Evolutionary conservation across 2,329 filamentous ascomycete species (phyloP).

Genomic region (Pseudogymnoascus sp.): DNA sequence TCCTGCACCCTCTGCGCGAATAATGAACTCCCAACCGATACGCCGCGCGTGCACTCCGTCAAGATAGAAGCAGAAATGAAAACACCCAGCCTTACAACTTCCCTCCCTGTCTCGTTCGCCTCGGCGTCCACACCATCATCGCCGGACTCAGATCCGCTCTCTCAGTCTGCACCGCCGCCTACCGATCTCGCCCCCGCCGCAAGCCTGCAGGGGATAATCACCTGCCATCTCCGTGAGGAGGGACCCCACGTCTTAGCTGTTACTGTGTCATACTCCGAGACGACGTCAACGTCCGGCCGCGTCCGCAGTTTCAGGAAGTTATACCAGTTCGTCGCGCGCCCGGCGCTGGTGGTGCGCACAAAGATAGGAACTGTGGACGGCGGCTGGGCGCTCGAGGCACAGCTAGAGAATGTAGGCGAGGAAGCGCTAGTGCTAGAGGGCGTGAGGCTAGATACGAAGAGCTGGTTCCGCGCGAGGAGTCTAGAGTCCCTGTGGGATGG

Average conservation of each 20-base stretch:
- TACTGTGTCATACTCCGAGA: constrained; percentile 91
- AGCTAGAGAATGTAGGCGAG: constrained; percentile 91
- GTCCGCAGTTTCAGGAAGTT: constrained; percentile 87
- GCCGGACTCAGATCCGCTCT: constrained; percentile 15
- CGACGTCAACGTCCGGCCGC: constrained; percentile 60
- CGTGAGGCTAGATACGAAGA: constrained; percentile 49
- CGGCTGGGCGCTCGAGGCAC: constrained; percentile 79
- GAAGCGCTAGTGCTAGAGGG: constrained; percentile 71
- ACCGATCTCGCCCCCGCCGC: constrained; percentile 54
- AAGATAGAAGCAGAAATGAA: constrained; percentile 91
- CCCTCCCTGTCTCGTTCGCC: constrained; percentile 61
- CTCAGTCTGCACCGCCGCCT: constrained; percentile 19
- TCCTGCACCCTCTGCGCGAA: constrained; percentile 94
- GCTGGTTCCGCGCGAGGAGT: constrained; percentile 45
- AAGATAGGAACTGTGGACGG: constrained; percentile 61
- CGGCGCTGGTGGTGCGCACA: constrained; percentile 81
- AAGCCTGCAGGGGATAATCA: constrained; percentile 74
- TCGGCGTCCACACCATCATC: constrained; percentile 21
- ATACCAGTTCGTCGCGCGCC: constrained; percentile 93
- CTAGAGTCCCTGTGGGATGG: constrained; percentile 38
- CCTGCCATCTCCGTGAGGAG: constrained; percentile 87
- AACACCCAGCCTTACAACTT: constrained; percentile 59
- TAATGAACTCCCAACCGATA: constrained; percentile 57
- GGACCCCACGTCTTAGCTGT: constrained; percentile 90
- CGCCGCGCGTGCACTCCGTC: constrained; percentile 51